A percentile compares a stretch with the other conserved stretches of the same genome.
Evolutionary conservation across 2,329 filamentous ascomycete species (phyloP).

Genomic region (Monosporascus sp.): DNA sequence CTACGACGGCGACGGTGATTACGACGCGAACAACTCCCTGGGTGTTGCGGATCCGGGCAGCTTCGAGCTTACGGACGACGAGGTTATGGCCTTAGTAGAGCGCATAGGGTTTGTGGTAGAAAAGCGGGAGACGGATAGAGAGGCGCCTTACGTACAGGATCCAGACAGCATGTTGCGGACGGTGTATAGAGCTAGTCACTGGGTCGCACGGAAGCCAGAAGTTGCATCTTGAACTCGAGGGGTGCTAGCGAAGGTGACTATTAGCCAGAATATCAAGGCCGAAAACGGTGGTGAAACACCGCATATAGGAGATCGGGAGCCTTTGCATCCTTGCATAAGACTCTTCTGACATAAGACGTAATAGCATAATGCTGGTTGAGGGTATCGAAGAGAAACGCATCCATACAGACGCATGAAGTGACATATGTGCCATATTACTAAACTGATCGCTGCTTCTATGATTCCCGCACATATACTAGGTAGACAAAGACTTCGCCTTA

Average conservation of each 20-base stretch:
- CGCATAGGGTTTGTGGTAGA: slow-evolving; percentile 73
- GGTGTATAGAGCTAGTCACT: slow-evolving; percentile 73
- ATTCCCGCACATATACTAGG: background rate
- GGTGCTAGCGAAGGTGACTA: too few relatives aligned
- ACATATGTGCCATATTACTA: background rate
- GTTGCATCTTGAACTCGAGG: too few relatives aligned
- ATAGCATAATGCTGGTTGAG: background rate
- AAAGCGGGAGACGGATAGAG: slow-evolving; percentile 51
- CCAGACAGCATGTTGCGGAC: slow-evolving; percentile 79
- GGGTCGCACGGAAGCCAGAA: slow-evolving; percentile 72
- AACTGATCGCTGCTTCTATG: background rate
- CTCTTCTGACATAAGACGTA: background rate
- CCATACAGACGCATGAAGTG: background rate
- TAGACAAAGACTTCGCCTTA: background rate
- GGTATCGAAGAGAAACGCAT: background rate
- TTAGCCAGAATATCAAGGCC: background rate
- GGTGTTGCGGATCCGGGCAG: slow-evolving; percentile 86
- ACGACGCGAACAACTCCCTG: slow-evolving; percentile 43
- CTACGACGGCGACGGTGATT: slow-evolving; percentile 44
- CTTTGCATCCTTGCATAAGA: background rate
- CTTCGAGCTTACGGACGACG: slow-evolving; percentile 85
- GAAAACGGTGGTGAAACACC: background rate
- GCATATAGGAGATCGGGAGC: background rate
- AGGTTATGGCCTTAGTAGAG: slow-evolving; percentile 72
- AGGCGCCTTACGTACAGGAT: slow-evolving; percentile 85